A percentile compares a stretch with the other conserved stretches of the same genome.
These are phyloP conservation scores for Pyrenophora tritici-repentis DNA, from an alignment of 2,329 filamentous ascomycete genomes.

Conservation along the genomic window DNA sequence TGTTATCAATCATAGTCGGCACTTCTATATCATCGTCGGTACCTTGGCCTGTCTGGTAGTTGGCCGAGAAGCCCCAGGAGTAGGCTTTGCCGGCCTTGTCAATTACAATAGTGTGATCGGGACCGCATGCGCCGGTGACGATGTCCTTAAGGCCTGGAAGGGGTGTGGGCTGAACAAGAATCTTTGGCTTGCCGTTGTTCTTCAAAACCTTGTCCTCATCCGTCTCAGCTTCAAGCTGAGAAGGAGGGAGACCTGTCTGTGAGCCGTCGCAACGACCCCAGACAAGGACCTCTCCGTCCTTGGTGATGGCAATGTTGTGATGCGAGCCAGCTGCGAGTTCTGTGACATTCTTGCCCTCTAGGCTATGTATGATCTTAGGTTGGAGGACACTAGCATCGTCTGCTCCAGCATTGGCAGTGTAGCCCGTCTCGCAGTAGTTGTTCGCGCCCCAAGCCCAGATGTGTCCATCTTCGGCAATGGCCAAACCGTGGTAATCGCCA, in stretches of 20 bases:
- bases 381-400: slow-evolving; percentile 74
- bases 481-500: slow-evolving; percentile 83
- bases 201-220: slow-evolving; percentile 54
- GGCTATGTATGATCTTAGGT: slow-evolving; percentile 64
- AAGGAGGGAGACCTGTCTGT: slow-evolving; percentile 54
- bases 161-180: slow-evolving; percentile 68
- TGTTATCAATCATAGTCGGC: slow-evolving; percentile 83
- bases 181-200: slow-evolving; percentile 68
- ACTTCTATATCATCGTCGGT: slow-evolving; percentile 77
- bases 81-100: slow-evolving; percentile 71
- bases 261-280: slow-evolving; percentile 66
- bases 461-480: slow-evolving; percentile 67
- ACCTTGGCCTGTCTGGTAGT: slow-evolving; percentile 80
- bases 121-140: slow-evolving; percentile 64
- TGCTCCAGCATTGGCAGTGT: slow-evolving; percentile 65
- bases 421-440: slow-evolving; percentile 81
- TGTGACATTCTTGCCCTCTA: slow-evolving; percentile 67
- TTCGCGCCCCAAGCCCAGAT: slow-evolving; percentile 87
- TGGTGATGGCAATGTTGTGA: slow-evolving; percentile 68
- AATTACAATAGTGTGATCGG: slow-evolving; percentile 75
- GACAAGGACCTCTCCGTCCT: slow-evolving; percentile 60
- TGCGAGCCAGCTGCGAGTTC: slow-evolving; percentile 75
- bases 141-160: slow-evolving; percentile 65
- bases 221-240: slow-evolving; percentile 33
- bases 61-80: slow-evolving; percentile 79